These are phyloP conservation scores for Annona squamosa DNA, from an alignment of 164 flowering plant species.

Conservation along the genomic window DNA sequence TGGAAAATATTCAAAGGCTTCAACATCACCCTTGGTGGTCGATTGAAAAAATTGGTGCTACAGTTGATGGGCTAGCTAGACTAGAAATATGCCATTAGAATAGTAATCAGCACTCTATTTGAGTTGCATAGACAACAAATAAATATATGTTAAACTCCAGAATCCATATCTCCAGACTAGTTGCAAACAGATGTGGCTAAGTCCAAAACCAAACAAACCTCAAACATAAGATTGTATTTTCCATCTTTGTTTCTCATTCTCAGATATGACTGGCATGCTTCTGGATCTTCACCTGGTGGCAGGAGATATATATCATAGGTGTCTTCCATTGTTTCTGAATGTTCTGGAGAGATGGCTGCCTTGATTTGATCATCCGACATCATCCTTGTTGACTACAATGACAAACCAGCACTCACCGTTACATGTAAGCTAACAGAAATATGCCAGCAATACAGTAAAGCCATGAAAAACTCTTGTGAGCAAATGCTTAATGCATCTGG, in stretches of 20 bases:
- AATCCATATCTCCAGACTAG: background rate
- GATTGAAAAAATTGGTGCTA: too few species aligned
- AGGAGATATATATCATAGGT: conserved; percentile 94
- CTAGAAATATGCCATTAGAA: background rate
- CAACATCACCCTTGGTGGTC: background rate
- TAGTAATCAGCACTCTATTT: background rate
- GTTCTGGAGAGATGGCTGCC: conserved; percentile 46
- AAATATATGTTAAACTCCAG: background rate
- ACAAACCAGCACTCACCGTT: conserved; percentile 15
- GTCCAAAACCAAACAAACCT: conserved; percentile 41
- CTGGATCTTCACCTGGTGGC: conserved; percentile 99
- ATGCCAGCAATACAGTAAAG: too few species aligned
- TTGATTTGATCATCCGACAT: conserved; percentile 60
- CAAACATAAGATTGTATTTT: conserved; percentile 98
- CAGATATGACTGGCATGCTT: conserved; percentile 92
- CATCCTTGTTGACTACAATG: conserved; percentile 62
- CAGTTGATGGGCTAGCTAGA: background rate
- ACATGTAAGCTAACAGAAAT: conserved; percentile 4
- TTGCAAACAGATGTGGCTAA: background rate
- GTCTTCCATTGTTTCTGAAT: conserved; percentile 58
- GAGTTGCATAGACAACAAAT: background rate
- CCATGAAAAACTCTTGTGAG: background rate
- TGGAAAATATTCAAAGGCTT: background rate
- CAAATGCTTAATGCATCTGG: background rate
- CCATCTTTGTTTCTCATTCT: conserved; percentile 97